Conservation (phyloP, 1,284 basidiomycete genomes). For the Heimioporus retisporus region DNA sequence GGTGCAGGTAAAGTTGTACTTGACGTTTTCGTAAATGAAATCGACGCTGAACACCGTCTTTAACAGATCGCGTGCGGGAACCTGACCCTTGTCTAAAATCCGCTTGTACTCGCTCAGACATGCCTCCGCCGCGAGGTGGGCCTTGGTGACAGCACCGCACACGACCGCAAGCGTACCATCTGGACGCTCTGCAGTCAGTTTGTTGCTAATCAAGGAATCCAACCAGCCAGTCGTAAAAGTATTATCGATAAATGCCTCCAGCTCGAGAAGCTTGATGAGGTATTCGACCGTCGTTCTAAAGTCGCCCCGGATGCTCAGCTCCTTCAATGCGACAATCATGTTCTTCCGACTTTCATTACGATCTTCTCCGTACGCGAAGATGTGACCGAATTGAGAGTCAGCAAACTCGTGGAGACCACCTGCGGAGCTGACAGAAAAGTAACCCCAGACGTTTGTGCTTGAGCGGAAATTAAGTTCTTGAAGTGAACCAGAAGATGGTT, state of each 20-base stretch:
- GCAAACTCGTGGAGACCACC: conserved; percentile 99
- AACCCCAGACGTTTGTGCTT: conserved; percentile 99
- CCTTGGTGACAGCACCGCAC: conserved; percentile 98
- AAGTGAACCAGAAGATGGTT: conserved; percentile 96
- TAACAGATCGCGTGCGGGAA: conserved; percentile 93
- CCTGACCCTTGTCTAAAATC: conserved; percentile 98
- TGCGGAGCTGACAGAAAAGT: conserved; percentile 97
- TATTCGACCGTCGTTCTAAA: conserved; percentile 99
- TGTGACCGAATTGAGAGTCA: conserved; percentile 99
- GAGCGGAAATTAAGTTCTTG: conserved; percentile 99
- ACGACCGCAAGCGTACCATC: conserved; percentile 94
- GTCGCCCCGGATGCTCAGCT: conserved; percentile 98
- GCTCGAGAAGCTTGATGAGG: conserved; percentile 97
- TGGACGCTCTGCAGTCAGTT: conserved; percentile 97
- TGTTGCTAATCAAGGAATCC: conserved; percentile 96
- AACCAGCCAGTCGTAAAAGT: conserved; percentile 99
- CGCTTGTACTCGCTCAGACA: conserved; percentile 96
- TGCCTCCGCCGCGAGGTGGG: conserved; percentile 90
- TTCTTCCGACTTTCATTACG: conserved; percentile 97
- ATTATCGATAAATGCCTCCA: conserved; percentile 97
- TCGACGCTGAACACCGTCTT: conserved; percentile 99
- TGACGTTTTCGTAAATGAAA: conserved; percentile 97
- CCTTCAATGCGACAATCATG: conserved; percentile 99
- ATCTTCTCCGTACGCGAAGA: conserved; percentile 99
- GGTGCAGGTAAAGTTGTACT: conserved; percentile 97